Conservation (phyloP, 352 stramenopile genomes). For the Pythium biforme region DNA sequence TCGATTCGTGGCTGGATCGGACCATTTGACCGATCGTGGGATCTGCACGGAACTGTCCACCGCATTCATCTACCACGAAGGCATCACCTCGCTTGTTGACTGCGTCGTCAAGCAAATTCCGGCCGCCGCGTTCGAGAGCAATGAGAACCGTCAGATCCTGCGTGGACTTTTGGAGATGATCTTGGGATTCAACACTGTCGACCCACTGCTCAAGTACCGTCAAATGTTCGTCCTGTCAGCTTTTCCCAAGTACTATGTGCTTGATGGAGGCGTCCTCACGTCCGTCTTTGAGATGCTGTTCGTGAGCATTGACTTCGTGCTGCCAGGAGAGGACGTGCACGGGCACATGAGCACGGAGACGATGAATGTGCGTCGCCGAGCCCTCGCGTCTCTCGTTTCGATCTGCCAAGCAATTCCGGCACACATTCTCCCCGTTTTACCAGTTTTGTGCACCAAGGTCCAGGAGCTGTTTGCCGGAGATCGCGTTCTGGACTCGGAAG, state of each 20-base stretch:
- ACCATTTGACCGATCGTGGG: constrained; percentile 46
- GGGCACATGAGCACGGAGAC: constrained; percentile 64
- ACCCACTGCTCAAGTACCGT: constrained; percentile 73
- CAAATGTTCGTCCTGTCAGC: constrained; percentile 65
- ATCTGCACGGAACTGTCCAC: constrained; percentile 65
- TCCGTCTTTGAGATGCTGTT: constrained; percentile 79
- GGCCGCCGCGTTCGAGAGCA: constrained; percentile 35
- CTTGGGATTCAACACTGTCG: constrained; percentile 47
- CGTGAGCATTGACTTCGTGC: constrained; percentile 65
- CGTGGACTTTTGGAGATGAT: constrained; percentile 53
- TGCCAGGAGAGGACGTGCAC: constrained; percentile 65
- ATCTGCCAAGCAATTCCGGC: constrained; percentile 76
- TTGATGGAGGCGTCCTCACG: constrained; percentile 55
- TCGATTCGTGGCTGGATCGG: constrained; percentile 42
- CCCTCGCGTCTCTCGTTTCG: constrained; percentile 65
- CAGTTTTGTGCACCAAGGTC: constrained; percentile 64
- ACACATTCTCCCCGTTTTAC: constrained; percentile 75
- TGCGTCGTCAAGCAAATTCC: constrained; percentile 78
- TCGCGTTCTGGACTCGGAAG: constrained; percentile 72
- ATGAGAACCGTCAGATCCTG: constrained; percentile 42
- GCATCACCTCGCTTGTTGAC: constrained; percentile 64
- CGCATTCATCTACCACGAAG: constrained; percentile 76
- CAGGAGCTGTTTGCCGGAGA: constrained; percentile 70
- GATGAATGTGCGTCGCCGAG: constrained; percentile 66
- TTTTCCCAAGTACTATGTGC: constrained; percentile 77